Conservation (phyloP, 106 monocot genomes). For the Dendrobium catenatum region DNA sequence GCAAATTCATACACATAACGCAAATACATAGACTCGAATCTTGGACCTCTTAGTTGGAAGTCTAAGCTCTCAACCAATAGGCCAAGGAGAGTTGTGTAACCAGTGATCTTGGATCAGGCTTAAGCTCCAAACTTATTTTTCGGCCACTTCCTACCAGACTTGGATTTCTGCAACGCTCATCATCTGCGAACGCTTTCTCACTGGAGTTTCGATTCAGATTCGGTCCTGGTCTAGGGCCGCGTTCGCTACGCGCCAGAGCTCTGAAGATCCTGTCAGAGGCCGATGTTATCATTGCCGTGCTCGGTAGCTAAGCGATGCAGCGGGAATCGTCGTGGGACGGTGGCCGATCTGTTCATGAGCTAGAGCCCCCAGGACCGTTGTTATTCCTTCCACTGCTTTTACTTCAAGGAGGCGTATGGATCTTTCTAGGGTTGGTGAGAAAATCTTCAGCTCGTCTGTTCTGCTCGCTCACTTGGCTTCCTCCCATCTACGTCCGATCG, state of each 20-base stretch:
- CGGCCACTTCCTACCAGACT: too few relatives aligned
- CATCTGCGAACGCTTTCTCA: background rate
- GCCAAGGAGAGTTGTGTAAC: too few relatives aligned
- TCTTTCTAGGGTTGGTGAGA: conserved; percentile 93
- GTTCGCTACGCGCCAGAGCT: background rate
- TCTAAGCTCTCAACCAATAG: too few relatives aligned
- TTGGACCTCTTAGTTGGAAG: too few relatives aligned
- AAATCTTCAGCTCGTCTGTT: conserved; percentile 48
- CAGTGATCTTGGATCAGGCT: too few relatives aligned
- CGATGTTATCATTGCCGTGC: background rate
- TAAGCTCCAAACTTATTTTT: too few relatives aligned
- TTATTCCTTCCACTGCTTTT: conserved; percentile 76
- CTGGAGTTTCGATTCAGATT: background rate
- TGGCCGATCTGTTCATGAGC: conserved; percentile 16
- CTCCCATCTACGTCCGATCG: conserved; percentile 48
- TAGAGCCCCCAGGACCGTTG: conserved; percentile 54
- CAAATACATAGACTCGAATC: too few relatives aligned
- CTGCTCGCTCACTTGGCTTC: conserved; percentile 65
- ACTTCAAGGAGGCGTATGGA: conserved; percentile 90
- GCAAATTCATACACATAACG: too few relatives aligned
- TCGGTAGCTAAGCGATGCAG: conserved; percentile 39
- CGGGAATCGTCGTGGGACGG: conserved; percentile 26
- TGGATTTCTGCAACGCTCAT: too few relatives aligned
- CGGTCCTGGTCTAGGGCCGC: background rate
- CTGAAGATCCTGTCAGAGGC: background rate